Evolutionary conservation across 805 yeast genomes (phyloP).

Genomic region (Wickerhamiella sorbophila): DNA sequence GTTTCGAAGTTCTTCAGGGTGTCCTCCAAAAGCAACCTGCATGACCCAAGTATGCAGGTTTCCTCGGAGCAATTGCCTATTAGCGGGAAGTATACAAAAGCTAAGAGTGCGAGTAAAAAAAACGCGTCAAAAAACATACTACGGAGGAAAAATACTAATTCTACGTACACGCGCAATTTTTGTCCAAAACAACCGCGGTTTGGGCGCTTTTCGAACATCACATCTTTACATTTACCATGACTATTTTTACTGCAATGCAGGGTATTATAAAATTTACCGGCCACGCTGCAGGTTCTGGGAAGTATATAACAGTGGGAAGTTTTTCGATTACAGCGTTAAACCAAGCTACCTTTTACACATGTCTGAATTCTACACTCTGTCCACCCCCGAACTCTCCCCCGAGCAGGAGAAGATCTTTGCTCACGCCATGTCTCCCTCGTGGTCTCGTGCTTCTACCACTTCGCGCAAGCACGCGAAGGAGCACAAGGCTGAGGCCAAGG

Average conservation of each 20-base stretch:
- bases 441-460: slow-evolving; percentile 1
- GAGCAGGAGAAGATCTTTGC: slow-evolving; percentile 1
- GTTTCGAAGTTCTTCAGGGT: background rate
- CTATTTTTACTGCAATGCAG: background rate
- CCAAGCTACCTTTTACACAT: background rate
- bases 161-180: no score
- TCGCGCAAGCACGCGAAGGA: background rate
- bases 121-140: no score
- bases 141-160: no score
- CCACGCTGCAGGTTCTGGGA: background rate
- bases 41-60: no score
- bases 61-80: no score
- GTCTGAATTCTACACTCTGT: slow-evolving; percentile 2
- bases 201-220: no score
- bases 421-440: slow-evolving; percentile 3
- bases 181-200: no score
- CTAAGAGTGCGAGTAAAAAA: no score
- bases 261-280: background rate
- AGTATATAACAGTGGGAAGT: background rate
- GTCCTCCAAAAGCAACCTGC: background rate
- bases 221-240: background rate
- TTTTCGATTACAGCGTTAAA: background rate
- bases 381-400: slow-evolving; percentile 1
- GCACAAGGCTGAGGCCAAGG: background rate
- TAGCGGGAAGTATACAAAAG: no score